Evolutionary conservation across 1,139 yeast species (phyloP), one percentile per base, ranked within the genome.

Genomic region (Magnusiomyces clavatus): DNA sequence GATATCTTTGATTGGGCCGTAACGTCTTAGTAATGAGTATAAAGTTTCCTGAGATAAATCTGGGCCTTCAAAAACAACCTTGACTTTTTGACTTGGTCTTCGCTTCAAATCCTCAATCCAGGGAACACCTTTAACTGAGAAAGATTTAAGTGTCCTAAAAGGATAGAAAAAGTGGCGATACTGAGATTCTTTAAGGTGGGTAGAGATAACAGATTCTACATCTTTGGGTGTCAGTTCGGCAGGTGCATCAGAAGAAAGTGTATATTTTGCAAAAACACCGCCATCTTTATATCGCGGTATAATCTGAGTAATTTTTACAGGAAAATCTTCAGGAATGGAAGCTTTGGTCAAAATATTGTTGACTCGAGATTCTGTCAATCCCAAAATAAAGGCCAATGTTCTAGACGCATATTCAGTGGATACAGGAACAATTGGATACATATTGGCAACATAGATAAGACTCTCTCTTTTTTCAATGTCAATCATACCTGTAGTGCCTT

Each of bases 61-160:
- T 1, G 97, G 97, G 1, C 97, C 97, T 57, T 85, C 89, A 63
- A 83, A 89, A 40, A 76, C 75, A 2, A 90, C 82, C 53, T 78
- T 76, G 38, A 92, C 68, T 20, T 75, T 74, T 12, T 75, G 69
- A 55, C 84, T 81, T 10, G 95, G 95, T 57, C 77, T 77, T 57
- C 97, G 72, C 59, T 86, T 77, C 64, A 92, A 73, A 65, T 92
- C 98, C 68, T 92, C 97, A 57, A 92, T 86, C 97, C 97, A 92
- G 0, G 98, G 98, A 0, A 80, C 76, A 54, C 98, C 98, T 59
- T 84, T 83, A 1, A 94, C 97, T 0, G 86, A 81, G 75, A 84
- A 52, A 72, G 85, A 62, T 69, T 66, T 68, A 81, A 75, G 63
- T 66, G 70, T 52, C 66, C 72, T 55, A 62, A 67, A 58, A 57